Evolutionary conservation across 2,329 filamentous ascomycete species (phyloP).

Genomic region (Onygenales sp.): DNA sequence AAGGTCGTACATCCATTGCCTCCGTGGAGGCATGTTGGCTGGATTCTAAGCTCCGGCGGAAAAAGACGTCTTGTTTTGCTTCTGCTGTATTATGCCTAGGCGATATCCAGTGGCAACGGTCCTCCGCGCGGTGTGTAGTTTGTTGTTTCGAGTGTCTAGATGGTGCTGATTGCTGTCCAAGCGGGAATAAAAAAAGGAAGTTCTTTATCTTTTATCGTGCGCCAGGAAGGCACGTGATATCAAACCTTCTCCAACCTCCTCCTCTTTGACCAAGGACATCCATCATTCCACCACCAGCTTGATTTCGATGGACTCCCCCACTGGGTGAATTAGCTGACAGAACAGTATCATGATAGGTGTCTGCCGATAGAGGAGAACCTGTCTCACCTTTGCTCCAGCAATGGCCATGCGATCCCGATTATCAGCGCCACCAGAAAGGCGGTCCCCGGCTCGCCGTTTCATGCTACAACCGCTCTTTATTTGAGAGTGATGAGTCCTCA

Average conservation of each 20-base stretch:
- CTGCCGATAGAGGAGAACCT: too few relatives aligned
- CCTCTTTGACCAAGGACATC: too few relatives aligned
- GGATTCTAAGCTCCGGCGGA: not conserved
- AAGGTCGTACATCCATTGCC: slow-evolving; percentile 12
- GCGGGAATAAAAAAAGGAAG: not conserved
- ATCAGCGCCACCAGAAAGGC: too few relatives aligned
- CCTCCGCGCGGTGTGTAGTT: not conserved
- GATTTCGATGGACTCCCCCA: too few relatives aligned
- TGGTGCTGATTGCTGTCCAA: not conserved
- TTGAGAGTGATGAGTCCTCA: too few relatives aligned
- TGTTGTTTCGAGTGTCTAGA: not conserved
- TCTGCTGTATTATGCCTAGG: not conserved
- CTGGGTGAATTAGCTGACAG: too few relatives aligned
- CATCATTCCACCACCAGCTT: too few relatives aligned
- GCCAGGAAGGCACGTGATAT: not conserved
- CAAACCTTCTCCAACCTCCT: not conserved
- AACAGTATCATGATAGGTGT: too few relatives aligned
- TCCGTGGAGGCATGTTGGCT: slow-evolving; percentile 12
- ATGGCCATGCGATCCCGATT: too few relatives aligned
- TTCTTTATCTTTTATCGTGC: not conserved
- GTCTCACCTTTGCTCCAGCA: too few relatives aligned
- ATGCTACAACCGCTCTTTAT: too few relatives aligned
- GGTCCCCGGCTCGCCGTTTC: too few relatives aligned
- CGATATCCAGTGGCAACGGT: not conserved
- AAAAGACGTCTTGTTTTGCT: not conserved